These are phyloP conservation scores for Lumnitzera littorea DNA, from an alignment of 345 rosid genomes.

Conservation along the genomic window DNA sequence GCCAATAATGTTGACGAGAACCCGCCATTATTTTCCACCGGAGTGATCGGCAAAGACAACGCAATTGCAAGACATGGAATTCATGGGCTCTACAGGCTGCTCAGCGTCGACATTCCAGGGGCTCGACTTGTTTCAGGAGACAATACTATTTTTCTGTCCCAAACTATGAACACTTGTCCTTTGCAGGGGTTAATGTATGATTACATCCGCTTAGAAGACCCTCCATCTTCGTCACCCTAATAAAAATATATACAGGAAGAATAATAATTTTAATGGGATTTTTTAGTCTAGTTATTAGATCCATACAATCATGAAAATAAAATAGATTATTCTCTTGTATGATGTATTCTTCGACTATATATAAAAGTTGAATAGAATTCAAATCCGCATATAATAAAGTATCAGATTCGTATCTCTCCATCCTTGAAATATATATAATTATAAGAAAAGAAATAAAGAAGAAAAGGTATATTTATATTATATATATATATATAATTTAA, in stretches of 20 bases:
- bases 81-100: conserved; percentile 53
- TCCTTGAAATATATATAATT: no score
- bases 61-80: conserved; percentile 61
- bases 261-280: no score
- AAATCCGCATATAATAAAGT: no score
- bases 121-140: conserved; percentile 26
- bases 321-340: no score
- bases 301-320: no score
- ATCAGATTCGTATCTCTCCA: no score
- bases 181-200: conserved; percentile 57
- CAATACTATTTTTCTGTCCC: conserved; percentile 44
- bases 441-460: no score
- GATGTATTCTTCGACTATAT: no score
- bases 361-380: no score
- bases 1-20: conserved; percentile 19
- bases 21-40: conserved; percentile 43
- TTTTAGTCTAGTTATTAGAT: no score
- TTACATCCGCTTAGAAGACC: conserved; percentile 52
- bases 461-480: no score
- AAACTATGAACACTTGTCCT: conserved; percentile 25
- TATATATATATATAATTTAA: no score
- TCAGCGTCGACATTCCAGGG: conserved; percentile 25
- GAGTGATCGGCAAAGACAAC: conserved; percentile 56
- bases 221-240: conserved; percentile 15
- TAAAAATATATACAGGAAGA: not conserved